These are phyloP conservation scores for Leccinum barrowsii DNA, from an alignment of 768 basidiomycete genomes.

Conservation along the genomic window DNA sequence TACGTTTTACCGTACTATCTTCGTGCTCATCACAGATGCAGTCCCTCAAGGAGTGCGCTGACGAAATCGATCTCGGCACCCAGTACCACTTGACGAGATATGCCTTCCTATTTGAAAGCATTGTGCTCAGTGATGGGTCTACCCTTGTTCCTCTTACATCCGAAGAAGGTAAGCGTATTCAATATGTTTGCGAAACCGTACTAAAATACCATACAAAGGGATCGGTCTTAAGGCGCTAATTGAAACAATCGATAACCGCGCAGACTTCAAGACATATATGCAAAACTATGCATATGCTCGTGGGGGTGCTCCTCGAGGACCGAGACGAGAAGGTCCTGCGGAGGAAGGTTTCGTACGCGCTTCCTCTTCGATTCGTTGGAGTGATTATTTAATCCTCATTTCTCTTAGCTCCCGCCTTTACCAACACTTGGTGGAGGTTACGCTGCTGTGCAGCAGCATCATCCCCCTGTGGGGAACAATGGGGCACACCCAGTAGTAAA, in stretches of 20 bases:
- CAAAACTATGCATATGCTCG: conserved; percentile 94
- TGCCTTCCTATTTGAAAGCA: conserved; percentile 90
- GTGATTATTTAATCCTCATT: conserved; percentile 1
- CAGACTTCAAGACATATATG: conserved; percentile 96
- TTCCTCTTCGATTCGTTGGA: conserved; percentile 1
- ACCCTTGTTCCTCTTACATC: conserved; percentile 69
- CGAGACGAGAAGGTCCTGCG: conserved; percentile 80
- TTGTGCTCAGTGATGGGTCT: conserved; percentile 83
- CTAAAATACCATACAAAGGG: conserved; percentile 31
- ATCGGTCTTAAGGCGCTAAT: conserved; percentile 82
- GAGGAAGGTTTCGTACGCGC: conserved; percentile 92
- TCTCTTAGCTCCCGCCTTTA: conserved; percentile 57
- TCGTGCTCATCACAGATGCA: conserved; percentile 29
- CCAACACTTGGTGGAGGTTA: conserved; percentile 39
- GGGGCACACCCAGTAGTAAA: conserved; percentile 33
- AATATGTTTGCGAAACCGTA: background rate
- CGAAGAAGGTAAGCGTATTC: conserved; percentile 57
- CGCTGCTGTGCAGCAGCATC: conserved; percentile 25
- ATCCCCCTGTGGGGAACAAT: conserved; percentile 23
- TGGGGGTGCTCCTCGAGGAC: conserved; percentile 63
- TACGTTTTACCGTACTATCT: background rate
- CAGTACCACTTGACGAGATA: conserved; percentile 96
- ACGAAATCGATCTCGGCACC: conserved; percentile 96
- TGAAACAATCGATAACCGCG: conserved; percentile 90
- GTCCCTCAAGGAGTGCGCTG: conserved; percentile 91